Conservation (phyloP, 2,329 filamentous ascomycete species). For the Cordyceps militaris region DNA sequence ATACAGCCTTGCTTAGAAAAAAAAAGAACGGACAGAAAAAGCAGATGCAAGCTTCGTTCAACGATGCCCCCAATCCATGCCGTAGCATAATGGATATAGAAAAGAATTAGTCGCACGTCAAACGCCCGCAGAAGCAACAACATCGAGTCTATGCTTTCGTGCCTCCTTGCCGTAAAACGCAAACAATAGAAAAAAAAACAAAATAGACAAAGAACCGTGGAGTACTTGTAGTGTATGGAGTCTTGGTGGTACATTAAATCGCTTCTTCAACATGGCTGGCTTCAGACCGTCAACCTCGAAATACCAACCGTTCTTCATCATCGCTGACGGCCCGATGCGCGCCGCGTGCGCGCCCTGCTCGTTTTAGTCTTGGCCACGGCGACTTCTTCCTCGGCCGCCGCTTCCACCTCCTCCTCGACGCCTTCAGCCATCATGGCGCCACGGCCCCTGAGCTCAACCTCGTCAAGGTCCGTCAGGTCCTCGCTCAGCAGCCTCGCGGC, state of each 20-base stretch:
- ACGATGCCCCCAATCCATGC: too few species aligned
- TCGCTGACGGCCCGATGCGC: neutral
- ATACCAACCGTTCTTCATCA: slow-evolving; percentile 5
- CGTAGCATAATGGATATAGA: too few species aligned
- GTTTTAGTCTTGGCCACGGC: neutral
- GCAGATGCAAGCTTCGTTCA: too few species aligned
- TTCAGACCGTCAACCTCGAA: too few species aligned
- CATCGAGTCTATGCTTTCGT: neutral
- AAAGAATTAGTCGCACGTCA: too few species aligned
- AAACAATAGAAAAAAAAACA: neutral
- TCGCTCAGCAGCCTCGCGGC: slow-evolving; percentile 66
- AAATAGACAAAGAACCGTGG: neutral
- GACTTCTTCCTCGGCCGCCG: neutral
- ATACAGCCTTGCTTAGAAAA: too few species aligned
- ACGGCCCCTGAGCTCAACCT: slow-evolving; percentile 75
- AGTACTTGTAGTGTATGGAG: neutral
- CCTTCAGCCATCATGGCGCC: slow-evolving; percentile 36
- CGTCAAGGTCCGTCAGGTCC: slow-evolving; percentile 84
- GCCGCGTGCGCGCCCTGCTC: neutral
- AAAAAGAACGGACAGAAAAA: too few species aligned
- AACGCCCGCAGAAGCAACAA: too few species aligned
- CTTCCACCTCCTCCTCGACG: neutral
- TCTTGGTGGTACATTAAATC: neutral
- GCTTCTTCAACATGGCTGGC: neutral
- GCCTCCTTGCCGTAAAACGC: neutral